Evolutionary conservation across 495 filamentous ascomycete genomes (phyloP), one percentile per base, ranked within the genome.

Genomic region (Penicillium riverlandense): DNA sequence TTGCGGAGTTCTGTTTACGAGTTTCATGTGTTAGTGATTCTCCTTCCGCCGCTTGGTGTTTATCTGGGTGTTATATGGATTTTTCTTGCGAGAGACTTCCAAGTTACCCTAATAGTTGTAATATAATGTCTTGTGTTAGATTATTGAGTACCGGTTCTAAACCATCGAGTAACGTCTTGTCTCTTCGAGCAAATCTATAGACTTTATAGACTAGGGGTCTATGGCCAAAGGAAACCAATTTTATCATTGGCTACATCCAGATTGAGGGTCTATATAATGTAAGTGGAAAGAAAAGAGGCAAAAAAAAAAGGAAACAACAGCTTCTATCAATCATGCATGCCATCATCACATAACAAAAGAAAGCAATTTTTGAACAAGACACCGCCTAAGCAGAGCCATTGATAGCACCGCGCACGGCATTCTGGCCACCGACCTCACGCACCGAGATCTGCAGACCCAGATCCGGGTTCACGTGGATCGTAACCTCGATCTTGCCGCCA

Each of bases 401-500:
- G 45, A 91, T 62, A 22, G 62, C 76, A 22, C 90, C 89, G 50
- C 90, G 77, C 32, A 94, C 86, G 45, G 87, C 89, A 28, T 82
- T 82, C 69, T 94, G 88, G 29, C 80, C 84, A 43, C 90, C 90
- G 31, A 95, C 82, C 61, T 95, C 89, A 46, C 90, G 76, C 45
- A 83, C 83, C 16, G 88, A 85, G 54, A 95, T 73, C 46, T 83
- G 84, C 47, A 96, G 74, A 44, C 71, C 71, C 38, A 95, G 66
- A 62, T 96, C 90, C 12, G 75, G 76, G 35, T 75, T 78, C 44
- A 96, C 85, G 54, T 88, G 90, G 47, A 98, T 76, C 59, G 85
- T 91, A 38, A 97, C 81, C 76, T 97, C 92, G 49, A 97, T 82
- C 73, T 92, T 96, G 50, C 77, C 75, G 32, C 86, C 86, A 73